Conservation (phyloP, 805 yeast species). For the Yarrowia deformans region DNA sequence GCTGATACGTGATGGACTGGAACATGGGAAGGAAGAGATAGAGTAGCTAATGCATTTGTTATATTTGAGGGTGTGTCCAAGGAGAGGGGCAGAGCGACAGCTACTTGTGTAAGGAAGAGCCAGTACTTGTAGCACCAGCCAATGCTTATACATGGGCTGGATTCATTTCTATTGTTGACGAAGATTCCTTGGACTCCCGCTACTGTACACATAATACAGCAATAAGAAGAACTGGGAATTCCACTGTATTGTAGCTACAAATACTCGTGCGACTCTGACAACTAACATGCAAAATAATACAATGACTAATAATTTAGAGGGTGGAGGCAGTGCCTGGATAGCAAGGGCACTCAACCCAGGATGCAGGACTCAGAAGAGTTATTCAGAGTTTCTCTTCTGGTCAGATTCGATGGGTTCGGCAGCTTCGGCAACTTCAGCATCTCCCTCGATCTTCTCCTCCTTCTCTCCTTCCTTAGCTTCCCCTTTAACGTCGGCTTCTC, state of each 20-base stretch:
- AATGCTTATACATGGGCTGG: too few species aligned
- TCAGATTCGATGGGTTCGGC: neutral
- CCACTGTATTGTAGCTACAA: too few species aligned
- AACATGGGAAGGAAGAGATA: neutral
- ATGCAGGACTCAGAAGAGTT: neutral
- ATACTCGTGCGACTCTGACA: too few species aligned
- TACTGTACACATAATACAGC: too few species aligned
- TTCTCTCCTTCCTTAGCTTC: neutral
- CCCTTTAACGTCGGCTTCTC: neutral
- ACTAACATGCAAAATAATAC: neutral
- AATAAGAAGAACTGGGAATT: too few species aligned
- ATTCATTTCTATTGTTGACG: too few species aligned
- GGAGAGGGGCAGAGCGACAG: too few species aligned
- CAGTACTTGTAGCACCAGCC: too few species aligned
- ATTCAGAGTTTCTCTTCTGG: neutral
- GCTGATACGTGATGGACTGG: too few species aligned
- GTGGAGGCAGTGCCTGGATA: neutral
- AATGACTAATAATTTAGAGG: neutral
- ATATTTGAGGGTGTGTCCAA: neutral
- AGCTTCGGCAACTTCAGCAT: neutral
- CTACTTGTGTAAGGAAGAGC: too few species aligned
- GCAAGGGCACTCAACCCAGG: neutral
- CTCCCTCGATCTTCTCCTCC: neutral
- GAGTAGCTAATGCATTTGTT: slow-evolving; percentile 14
- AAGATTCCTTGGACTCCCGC: too few species aligned